Base-by-base conservation (phyloP, 2,329 filamentous ascomycete species). In the Fusarium sp. region DNA sequence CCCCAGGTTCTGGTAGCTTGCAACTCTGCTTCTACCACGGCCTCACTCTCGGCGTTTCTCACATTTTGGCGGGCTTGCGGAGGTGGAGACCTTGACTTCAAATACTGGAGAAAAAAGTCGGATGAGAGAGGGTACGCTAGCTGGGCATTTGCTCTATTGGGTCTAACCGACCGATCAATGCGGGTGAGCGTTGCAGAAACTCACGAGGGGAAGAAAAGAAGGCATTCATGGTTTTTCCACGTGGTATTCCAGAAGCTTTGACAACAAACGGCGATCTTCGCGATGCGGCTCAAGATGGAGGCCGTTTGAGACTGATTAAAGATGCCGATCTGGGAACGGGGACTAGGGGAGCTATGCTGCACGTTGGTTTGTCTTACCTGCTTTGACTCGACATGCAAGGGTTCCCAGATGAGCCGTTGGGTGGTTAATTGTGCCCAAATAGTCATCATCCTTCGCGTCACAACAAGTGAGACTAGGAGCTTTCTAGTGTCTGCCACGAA, bases 1-100 rank as follows among this genome's bases (percentile, higher is more conserved):
- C 72, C 72, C 68, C 72, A 74, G 72, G 72, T 75, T 70, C 48
- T 56, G 22, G 24, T 67, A 50, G 70, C 48, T 63, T 63, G 59
- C 15, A 54, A 51, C 71, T 24, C 48, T 34, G n/a, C 48, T 20
- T 51, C 48, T 52, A 65, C 65, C 57, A 58, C 72, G 72, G 72
- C 72, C 44, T 62, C 74, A 70, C 65, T 55, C 41, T 75, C 72
- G 72, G 72, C 72, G 72, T 71, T 52, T 52, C 48, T 52, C 48
- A 52, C 48, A 15, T 52, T 52, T 36, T 52, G 55, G 72, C 58
- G 51, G 51, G 42, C 48, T 57, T 50, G 72, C 42, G 54, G 54
- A 72, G 72, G 72, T 72, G 72, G 59, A 62, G 45, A 66, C 66
- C 15, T 13, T 10, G 13, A 11, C 20, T 28, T 24, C 17, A 60